Conservation (phyloP, 139 green algal genomes). For the Gonium pectorale region DNA sequence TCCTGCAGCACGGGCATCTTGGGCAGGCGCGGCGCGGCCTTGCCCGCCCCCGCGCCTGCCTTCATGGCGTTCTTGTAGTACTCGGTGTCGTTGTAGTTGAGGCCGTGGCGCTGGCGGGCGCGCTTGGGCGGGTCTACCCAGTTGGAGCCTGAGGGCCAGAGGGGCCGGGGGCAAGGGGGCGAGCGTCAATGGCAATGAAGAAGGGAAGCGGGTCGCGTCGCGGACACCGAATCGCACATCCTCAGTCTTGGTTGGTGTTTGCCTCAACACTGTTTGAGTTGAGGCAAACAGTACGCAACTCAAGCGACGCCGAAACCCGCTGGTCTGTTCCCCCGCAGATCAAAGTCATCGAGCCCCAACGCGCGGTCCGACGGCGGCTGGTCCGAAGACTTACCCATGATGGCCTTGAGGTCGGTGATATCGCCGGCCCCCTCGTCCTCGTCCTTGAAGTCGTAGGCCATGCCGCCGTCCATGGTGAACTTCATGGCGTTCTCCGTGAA, state of each 20-base stretch:
- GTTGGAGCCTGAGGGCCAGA: conserved; percentile 64
- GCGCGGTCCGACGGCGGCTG: no score
- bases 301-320: no score
- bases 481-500: conserved; percentile 96
- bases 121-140: conserved; percentile 97
- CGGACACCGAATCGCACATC: no score
- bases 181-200: not conserved
- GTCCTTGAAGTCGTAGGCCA: conserved; percentile 91
- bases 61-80: conserved; percentile 67
- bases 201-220: not conserved
- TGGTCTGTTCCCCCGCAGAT: no score
- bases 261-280: no score
- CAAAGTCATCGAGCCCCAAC: no score
- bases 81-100: conserved; percentile 85
- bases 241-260: no score
- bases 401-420: conserved; percentile 66
- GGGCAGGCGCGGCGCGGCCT: conserved; percentile 69
- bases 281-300: no score
- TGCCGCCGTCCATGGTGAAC: conserved; percentile 94
- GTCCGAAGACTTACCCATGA: conserved; percentile 52
- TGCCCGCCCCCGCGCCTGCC: conserved; percentile 42
- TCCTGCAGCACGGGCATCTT: conserved; percentile 96
- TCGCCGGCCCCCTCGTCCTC: conserved; percentile 70
- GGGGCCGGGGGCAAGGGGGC: not conserved
- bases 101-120: conserved; percentile 89